phyloP scores from a whole-genome alignment of 164 flowering plant genomes.

The Malania oleifera region DNA sequence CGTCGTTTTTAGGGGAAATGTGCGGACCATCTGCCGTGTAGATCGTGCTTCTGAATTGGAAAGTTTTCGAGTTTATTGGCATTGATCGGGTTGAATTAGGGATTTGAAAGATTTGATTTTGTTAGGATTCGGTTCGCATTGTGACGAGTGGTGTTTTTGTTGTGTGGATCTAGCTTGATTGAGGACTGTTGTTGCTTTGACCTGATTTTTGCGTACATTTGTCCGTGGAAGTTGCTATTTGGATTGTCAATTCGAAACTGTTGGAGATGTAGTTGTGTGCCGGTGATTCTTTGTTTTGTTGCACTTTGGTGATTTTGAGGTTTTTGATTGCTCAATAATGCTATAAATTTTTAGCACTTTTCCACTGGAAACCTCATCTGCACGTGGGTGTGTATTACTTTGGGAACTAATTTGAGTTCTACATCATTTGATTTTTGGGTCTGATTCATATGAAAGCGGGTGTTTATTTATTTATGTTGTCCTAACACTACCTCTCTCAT shows the following conservation, averaged over 20 bases:
- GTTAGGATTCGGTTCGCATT: neutral
- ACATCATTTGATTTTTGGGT: neutral
- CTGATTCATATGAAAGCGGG: too few species aligned
- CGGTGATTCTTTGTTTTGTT: too few species aligned
- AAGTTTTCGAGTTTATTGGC: neutral
- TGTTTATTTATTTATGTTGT: too few species aligned
- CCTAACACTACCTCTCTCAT: too few species aligned
- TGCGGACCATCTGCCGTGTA: neutral
- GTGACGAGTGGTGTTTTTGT: neutral
- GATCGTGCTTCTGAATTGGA: conserved; percentile 5
- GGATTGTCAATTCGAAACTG: neutral
- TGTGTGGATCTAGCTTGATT: conserved; percentile 1
- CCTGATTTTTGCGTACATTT: neutral
- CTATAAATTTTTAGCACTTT: too few species aligned
- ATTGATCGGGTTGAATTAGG: neutral
- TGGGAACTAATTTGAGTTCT: neutral
- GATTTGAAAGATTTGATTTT: neutral
- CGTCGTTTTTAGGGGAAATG: neutral
- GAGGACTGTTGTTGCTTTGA: neutral
- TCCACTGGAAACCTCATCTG: too few species aligned
- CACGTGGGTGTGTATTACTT: neutral
- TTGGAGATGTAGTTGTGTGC: neutral
- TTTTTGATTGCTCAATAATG: too few species aligned
- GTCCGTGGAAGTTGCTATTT: neutral
- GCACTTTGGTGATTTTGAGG: too few species aligned